Evolutionary conservation across 805 yeast genomes (phyloP).

Genomic region (Candida suzukii): DNA sequence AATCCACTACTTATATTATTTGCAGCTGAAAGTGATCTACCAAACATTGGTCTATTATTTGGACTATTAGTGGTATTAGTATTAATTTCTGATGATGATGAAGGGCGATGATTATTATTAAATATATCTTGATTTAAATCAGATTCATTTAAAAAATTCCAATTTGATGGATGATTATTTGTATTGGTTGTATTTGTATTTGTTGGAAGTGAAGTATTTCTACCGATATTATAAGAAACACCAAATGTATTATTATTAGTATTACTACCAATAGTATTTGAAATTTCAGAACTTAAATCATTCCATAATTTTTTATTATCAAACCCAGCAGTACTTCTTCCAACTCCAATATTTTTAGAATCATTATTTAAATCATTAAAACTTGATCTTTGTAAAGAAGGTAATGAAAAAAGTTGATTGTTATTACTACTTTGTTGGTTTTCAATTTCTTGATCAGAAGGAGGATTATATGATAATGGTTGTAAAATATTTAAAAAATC

Average conservation of each 20-base stretch:
- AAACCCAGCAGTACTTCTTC: no score
- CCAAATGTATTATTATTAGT: not conserved
- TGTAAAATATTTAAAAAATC: not conserved
- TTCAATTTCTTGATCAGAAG: no score
- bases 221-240: not conserved
- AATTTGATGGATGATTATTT: not conserved
- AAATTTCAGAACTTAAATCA: slow-evolving; percentile 9
- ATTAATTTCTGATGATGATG: no score
- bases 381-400: slow-evolving; percentile 8
- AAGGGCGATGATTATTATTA: no score
- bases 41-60: not conserved
- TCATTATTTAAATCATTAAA: no score
- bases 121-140: not conserved
- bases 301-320: slow-evolving; percentile 13
- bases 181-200: not conserved
- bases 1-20: not conserved
- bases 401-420: no score
- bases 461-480: not conserved
- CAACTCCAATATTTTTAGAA: no score
- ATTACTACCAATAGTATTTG: slow-evolving; percentile 1
- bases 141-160: not conserved
- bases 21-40: not conserved
- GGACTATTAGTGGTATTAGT: not conserved
- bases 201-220: not conserved
- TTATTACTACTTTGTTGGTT: no score